Evolutionary conservation across 1,284 basidiomycete species (phyloP).

Genomic region (Heterobasidion parviporum): DNA sequence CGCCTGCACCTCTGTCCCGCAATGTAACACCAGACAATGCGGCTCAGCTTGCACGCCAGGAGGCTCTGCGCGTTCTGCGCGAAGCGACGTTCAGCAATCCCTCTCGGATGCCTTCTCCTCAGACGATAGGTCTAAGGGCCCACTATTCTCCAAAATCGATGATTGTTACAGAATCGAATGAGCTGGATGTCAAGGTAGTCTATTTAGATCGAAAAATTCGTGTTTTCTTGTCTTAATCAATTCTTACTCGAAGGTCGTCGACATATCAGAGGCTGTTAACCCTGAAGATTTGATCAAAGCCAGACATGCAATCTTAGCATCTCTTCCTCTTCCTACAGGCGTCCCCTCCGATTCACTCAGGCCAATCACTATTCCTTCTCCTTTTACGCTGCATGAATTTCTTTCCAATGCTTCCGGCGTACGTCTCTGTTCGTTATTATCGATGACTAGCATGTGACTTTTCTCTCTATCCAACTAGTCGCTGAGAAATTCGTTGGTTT

Average conservation of each 20-base stretch:
- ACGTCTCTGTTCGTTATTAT: slow-evolving; percentile 16
- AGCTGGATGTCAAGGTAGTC: slow-evolving; percentile 9
- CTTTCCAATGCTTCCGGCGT: slow-evolving; percentile 52
- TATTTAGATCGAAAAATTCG: background rate
- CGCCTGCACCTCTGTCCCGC: background rate
- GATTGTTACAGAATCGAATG: slow-evolving; percentile 7
- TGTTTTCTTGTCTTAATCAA: background rate
- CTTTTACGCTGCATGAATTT: slow-evolving; percentile 61
- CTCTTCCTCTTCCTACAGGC: slow-evolving; percentile 51
- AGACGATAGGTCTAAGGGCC: background rate
- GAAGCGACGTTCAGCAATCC: slow-evolving; percentile 12
- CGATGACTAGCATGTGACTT: slow-evolving; percentile 2
- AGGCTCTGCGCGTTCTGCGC: slow-evolving; percentile 12
- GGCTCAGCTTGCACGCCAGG: slow-evolving; percentile 10
- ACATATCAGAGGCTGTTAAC: slow-evolving; percentile 22
- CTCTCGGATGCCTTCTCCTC: slow-evolving; percentile 6
- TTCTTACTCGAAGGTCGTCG: slow-evolving; percentile 6
- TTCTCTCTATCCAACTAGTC: slow-evolving; percentile 21
- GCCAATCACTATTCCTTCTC: slow-evolving; percentile 55
- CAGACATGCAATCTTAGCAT: slow-evolving; percentile 45
- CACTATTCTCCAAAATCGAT: slow-evolving; percentile 7
- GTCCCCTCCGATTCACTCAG: slow-evolving; percentile 56
- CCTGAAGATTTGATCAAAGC: slow-evolving; percentile 42
- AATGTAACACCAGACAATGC: slow-evolving; percentile 7
- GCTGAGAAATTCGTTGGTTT: slow-evolving; percentile 38